phyloP scores from a whole-genome alignment of 805 yeast genomes.

The Barnettozyma populi region DNA sequence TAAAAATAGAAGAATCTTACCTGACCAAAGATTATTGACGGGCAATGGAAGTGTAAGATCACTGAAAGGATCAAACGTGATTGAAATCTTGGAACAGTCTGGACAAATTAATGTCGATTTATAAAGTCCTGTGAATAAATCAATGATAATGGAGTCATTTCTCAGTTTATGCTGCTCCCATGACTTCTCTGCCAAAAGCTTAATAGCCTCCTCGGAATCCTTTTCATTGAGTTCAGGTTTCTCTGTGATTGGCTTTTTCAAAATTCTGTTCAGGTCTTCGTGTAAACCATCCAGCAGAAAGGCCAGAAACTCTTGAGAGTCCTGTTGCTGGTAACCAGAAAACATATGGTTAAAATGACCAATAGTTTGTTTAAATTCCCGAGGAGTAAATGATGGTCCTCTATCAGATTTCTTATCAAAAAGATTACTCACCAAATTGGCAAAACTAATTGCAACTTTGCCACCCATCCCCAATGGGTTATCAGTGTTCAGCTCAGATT shows the following conservation, averaged over 20 bases:
- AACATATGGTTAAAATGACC: constrained; percentile 78
- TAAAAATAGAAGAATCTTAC: constrained; percentile 58
- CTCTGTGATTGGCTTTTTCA: constrained; percentile 79
- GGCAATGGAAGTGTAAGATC: constrained; percentile 90
- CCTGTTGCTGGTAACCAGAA: constrained; percentile 82
- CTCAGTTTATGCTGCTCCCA: constrained; percentile 78
- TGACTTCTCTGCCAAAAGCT: constrained; percentile 62
- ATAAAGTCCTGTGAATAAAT: constrained; percentile 85
- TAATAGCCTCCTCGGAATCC: constrained; percentile 47
- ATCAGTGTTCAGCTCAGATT: constrained; percentile 59
- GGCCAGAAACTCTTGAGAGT: constrained; percentile 88
- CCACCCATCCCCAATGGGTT: constrained; percentile 90
- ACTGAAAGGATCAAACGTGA: constrained; percentile 91
- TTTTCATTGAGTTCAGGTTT: constrained; percentile 76
- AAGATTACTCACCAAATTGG: constrained; percentile 54
- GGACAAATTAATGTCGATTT: constrained; percentile 91
- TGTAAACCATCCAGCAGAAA: constrained; percentile 85
- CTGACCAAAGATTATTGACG: constrained; percentile 64
- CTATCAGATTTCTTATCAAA: constrained; percentile 32
- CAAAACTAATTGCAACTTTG: constrained; percentile 73
- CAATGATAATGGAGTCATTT: constrained; percentile 80
- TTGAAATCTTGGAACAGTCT: constrained; percentile 66
- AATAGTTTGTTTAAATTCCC: constrained; percentile 69
- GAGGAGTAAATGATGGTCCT: constrained; percentile 38
- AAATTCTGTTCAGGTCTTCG: constrained; percentile 83